Conservation (phyloP, 202 grass and related monocot genomes). For the Panicum virgatum region DNA sequence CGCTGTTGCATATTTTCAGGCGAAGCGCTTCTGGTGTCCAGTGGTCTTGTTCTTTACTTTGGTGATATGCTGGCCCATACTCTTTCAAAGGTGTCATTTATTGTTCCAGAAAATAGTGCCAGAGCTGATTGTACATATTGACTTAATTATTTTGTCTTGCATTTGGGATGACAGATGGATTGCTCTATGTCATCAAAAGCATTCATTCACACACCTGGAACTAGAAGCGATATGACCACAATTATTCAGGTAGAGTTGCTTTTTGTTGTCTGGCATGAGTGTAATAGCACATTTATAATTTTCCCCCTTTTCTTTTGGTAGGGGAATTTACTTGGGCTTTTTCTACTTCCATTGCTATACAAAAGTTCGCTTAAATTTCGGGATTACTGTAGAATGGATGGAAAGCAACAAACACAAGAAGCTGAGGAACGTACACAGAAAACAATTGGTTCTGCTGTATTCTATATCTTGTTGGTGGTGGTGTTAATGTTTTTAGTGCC, state of each 20-base stretch:
- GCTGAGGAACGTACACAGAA: slow-evolving; percentile 22
- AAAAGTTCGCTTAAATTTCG: slow-evolving; percentile 57
- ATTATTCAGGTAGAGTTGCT: slow-evolving; percentile 81
- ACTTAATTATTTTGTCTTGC: slow-evolving; percentile 15
- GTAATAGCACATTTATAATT: slow-evolving; percentile 17
- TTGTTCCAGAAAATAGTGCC: not conserved
- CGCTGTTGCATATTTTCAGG: slow-evolving; percentile 58
- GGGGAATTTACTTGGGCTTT: slow-evolving; percentile 82
- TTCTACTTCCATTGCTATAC: slow-evolving; percentile 79
- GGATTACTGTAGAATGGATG: slow-evolving; percentile 48
- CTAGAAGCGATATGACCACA: slow-evolving; percentile 63
- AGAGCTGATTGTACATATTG: slow-evolving; percentile 19
- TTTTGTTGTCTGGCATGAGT: slow-evolving; percentile 20
- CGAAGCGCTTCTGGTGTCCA: slow-evolving; percentile 80
- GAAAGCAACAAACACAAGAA: slow-evolving; percentile 41
- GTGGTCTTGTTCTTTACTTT: slow-evolving; percentile 86
- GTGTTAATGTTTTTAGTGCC: slow-evolving; percentile 67
- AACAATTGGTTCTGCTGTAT: slow-evolving; percentile 50
- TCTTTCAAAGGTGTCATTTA: slow-evolving; percentile 68
- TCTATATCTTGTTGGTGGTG: slow-evolving; percentile 65
- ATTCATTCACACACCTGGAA: slow-evolving; percentile 54
- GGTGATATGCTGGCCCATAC: slow-evolving; percentile 75
- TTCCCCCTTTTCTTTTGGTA: slow-evolving; percentile 41
- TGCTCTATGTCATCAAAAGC: slow-evolving; percentile 46
- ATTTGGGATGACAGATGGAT: slow-evolving; percentile 58